phyloP scores from a whole-genome alignment of 2,329 filamentous ascomycete genomes.

The Keithomyces neogunnii region DNA sequence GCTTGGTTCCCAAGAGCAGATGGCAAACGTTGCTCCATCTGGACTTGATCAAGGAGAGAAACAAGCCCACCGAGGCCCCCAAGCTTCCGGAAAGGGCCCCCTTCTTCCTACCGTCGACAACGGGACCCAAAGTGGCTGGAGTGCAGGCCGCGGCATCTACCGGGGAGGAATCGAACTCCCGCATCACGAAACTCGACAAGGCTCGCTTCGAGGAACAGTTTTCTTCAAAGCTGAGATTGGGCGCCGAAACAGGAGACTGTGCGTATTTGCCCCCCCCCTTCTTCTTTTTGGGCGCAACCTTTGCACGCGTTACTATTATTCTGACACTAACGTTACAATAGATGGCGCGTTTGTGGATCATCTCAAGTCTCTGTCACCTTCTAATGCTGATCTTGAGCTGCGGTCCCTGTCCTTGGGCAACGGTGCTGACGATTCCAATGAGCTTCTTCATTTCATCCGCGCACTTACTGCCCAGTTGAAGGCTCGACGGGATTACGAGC shows the following conservation, averaged over 20 bases:
- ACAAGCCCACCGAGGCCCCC: constrained; percentile 86
- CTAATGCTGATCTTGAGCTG: constrained; percentile 83
- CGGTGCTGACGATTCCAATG: constrained; percentile 47
- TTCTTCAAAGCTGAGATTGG: constrained; percentile 46
- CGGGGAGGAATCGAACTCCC: constrained; percentile 44
- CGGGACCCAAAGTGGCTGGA: constrained; percentile 32
- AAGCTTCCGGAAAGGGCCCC: constrained; percentile 91
- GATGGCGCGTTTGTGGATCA: constrained; percentile 64
- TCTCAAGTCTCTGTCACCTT: constrained; percentile 72
- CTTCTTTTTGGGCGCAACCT: neutral
- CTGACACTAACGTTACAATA: constrained; percentile 21
- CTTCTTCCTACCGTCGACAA: constrained; percentile 78
- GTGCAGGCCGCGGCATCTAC: constrained; percentile 22
- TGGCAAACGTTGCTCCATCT: constrained; percentile 95
- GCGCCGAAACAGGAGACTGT: constrained; percentile 52
- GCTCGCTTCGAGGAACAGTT: constrained; percentile 49
- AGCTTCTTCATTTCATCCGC: constrained; percentile 71
- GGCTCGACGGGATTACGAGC: constrained; percentile 74
- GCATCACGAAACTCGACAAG: constrained; percentile 60
- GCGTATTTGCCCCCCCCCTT: constrained; percentile 23
- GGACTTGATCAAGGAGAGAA: constrained; percentile 85
- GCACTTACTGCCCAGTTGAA: constrained; percentile 66
- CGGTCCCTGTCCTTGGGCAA: constrained; percentile 57
- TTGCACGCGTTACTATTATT: constrained; percentile 4
- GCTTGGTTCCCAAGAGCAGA: constrained; percentile 76